Evolutionary conservation across 148 eudicot genomes (phyloP), one percentile per base, ranked within the genome.

Genomic region (Diospyros kaki): DNA sequence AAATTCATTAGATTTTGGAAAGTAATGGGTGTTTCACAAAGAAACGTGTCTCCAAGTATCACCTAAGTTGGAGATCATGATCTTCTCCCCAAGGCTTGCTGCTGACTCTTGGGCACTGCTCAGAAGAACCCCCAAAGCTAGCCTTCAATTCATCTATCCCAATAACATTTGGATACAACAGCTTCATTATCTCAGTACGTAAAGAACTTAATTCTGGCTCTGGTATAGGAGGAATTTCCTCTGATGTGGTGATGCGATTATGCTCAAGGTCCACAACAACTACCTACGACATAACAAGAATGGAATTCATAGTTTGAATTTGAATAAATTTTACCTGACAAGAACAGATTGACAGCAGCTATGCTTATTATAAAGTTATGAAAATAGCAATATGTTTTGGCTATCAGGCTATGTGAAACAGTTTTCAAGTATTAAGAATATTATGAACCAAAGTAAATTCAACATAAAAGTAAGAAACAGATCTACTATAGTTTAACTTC

Each of bases 161-260:
- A 79, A 89, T 88, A 70, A 95, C 83, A 86, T 88, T 90, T 73
- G 98, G 98, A 80, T 85, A 80, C 66, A 91, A 76, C 75, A 95
- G 82, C 70, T 90, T 88, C 87, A 92, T 78, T 72, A 95, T 87
- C 73, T 90, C 98, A 68, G 75, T 78, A 44, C 94, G 94, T 73
- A 95, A 83, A 46, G 87, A 79, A 82, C 85, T 86, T 58, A 84
- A 81, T 82, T 95, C 98, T 68, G 97, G 98, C 87, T 92, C 98
- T 71, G 98, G 98, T 77, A 95, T 78, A 73, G 93, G 86, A 79
- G 98, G 98, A 82, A 95, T 95, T 13, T 95, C 98, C 86, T 95
- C 98, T 46, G 97, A 68, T 54, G 94, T 95, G 60, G 92, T 89
- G 85, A 95, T 87, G 76, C 86, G 74, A 68, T 95, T 92, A 76